These are phyloP conservation scores for Nothophoma quercina DNA, from an alignment of 2,329 filamentous ascomycete genomes.

Conservation along the genomic window DNA sequence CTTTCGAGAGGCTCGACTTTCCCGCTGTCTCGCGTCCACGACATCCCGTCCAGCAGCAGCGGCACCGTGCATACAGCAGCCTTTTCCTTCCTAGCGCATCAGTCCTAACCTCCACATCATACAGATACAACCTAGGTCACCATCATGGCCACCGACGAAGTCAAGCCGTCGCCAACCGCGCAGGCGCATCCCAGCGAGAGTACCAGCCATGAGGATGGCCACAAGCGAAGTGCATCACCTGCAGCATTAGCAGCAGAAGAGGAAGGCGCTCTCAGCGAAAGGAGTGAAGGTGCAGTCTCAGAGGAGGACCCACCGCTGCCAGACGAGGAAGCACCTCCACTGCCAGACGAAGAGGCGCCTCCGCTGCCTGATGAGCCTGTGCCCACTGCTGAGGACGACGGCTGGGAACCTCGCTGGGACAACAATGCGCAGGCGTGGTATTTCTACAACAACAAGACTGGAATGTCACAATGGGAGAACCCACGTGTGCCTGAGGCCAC, in stretches of 20 bases:
- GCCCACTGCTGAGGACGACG: constrained; percentile 61
- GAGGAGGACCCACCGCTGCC: constrained; percentile 33
- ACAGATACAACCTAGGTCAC: constrained; percentile 17
- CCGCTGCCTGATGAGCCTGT: constrained; percentile 61
- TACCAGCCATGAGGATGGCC: constrained; percentile 13
- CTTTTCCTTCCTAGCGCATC: constrained; percentile 21
- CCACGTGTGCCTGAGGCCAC: constrained; percentile 70
- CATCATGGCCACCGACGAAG: constrained; percentile 27
- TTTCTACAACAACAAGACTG: constrained; percentile 84
- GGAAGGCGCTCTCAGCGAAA: constrained; percentile 14
- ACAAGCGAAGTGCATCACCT: constrained; percentile 18
- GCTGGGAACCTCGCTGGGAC: constrained; percentile 86
- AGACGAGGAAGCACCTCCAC: constrained; percentile 44
- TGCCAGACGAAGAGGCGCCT: constrained; percentile 58
- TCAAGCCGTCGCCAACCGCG: constrained; percentile 22
- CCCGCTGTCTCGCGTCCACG: constrained; percentile 7
- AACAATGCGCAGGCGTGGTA: constrained; percentile 72
- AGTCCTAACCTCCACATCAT: constrained; percentile 26
- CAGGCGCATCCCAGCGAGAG: constrained; percentile 18
- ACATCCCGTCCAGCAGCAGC: constrained; percentile 15
- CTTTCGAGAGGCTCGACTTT: constrained; percentile 13
- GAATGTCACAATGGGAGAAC: constrained; percentile 81
- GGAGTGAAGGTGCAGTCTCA: constrained; percentile 17
- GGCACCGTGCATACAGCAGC: constrained; percentile 26
- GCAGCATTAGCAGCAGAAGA: constrained; percentile 6